Evolutionary conservation across 2,329 filamentous ascomycete genomes (phyloP).

Genomic region (Neopestalotiopsis rosae): DNA sequence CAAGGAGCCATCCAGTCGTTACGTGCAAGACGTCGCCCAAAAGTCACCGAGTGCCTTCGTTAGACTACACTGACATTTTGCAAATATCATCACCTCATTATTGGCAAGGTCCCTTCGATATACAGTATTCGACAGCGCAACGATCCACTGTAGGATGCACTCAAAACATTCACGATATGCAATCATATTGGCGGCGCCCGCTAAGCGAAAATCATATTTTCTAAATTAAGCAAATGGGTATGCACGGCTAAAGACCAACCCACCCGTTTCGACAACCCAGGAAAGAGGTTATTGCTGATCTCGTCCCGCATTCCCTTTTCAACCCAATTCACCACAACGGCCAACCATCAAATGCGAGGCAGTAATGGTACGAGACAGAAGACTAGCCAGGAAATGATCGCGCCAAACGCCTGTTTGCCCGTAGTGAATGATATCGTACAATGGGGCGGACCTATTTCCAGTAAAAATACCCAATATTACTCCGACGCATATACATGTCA

Average conservation of each 20-base stretch:
- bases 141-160: too few relatives aligned
- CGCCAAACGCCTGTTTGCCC: constrained; percentile 4
- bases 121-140: too few relatives aligned
- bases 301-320: constrained; percentile 9
- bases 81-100: too few relatives aligned
- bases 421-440: constrained; percentile 16
- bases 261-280: background rate
- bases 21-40: too few relatives aligned
- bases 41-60: too few relatives aligned
- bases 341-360: constrained; percentile 1
- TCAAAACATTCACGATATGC: too few relatives aligned
- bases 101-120: too few relatives aligned
- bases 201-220: constrained; percentile 9
- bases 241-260: constrained; percentile 12
- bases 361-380: constrained; percentile 1
- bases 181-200: background rate
- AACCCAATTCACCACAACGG: constrained; percentile 7
- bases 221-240: constrained; percentile 12
- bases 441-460: constrained; percentile 7
- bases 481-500: constrained; percentile 12
- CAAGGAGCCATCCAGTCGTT: too few relatives aligned
- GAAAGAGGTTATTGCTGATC: constrained; percentile 1
- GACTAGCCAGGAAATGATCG: constrained; percentile 7
- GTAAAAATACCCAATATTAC: constrained; percentile 10
- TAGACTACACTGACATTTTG: too few relatives aligned